phyloP scores from a whole-genome alignment of 257 asterid species.

The Plantago elongata region DNA sequence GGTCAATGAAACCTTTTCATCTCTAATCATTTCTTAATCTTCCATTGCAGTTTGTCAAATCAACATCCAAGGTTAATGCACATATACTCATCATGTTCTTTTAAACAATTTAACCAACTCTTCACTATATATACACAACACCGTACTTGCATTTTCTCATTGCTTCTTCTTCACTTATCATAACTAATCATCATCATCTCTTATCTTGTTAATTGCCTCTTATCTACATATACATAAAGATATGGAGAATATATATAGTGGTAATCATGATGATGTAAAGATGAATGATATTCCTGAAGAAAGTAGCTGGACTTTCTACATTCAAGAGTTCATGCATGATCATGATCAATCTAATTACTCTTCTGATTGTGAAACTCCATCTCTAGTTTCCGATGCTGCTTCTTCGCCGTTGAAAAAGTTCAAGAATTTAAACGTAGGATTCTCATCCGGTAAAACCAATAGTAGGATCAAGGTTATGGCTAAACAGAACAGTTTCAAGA shows the following conservation, averaged over 20 bases:
- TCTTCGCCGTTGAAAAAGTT: constrained; percentile 43
- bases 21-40: constrained; percentile 8
- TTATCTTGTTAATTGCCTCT: too few relatives aligned
- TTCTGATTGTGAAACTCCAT: constrained; percentile 37
- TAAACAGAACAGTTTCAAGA: constrained; percentile 40
- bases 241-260: constrained; percentile 3
- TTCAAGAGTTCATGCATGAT: constrained; percentile 45
- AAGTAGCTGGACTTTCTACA: constrained; percentile 80
- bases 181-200: neutral
- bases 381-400: constrained; percentile 59
- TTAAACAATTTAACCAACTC: neutral
- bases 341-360: constrained; percentile 13
- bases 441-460: constrained; percentile 20
- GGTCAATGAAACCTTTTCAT: constrained; percentile 24
- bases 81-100: constrained; percentile 14
- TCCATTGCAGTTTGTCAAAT: constrained; percentile 34
- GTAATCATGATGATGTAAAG: constrained; percentile 12
- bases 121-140: constrained; percentile 26
- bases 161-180: constrained; percentile 1
- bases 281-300: constrained; percentile 46
- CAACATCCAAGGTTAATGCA: constrained; percentile 38
- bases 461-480: neutral
- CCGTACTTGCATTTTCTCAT: neutral
- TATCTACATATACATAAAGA: neutral
- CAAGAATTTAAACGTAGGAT: constrained; percentile 13